Evolutionary conservation across 805 yeast species (phyloP), one percentile per base, ranked within the genome.

Genomic region (Saccharomycopsis fodiens): DNA sequence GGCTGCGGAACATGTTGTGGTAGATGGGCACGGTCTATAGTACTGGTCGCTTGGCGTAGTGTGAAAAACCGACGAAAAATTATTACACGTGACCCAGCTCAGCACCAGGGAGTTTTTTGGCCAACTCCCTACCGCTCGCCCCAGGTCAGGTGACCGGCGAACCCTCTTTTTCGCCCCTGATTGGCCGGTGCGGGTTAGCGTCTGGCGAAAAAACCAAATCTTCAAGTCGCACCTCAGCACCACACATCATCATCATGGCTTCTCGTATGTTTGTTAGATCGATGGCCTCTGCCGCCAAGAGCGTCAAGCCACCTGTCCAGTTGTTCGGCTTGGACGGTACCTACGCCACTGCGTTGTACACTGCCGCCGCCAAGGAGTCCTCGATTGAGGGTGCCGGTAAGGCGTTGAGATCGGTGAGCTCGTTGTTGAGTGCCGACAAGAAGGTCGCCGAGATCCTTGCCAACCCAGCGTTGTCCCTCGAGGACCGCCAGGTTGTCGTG

Each of bases 311-410:
- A 44, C 97, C 97, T 47, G 85, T 91, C 54, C 96, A 88, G 76
- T 76, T 91, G 64, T 91, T 77, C 61, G 97, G 97, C 54, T 70
- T 91, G 57, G 97, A 89, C 57, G 98, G 97, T 63, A 88, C 97
- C 54, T 91, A 91, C 68, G 98, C 97, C 57, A 76, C 87, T 48
- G 96, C 98, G 41, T 76, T 93, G 59, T 91, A 81, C 78, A 73
- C 89, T 45, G 97, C 97, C 19, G 82, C 97, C 47, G 82, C 82
- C 55, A 82, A 85, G 73, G 79, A 78, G 57, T 76, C 94, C 30
- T 72, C 86, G 7, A 70, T 88, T 57, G 91, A 81, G 55, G 67
- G 79, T 52, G 81, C 89, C 46, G 73, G 34, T 19, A 71, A 72
- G 59, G 78, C 89, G 35, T 78, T 93, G 59, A 64, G 64, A 55